Base-by-base conservation (phyloP, 2,329 filamentous ascomycete species). In the Aspergillus floridensis region DNA sequence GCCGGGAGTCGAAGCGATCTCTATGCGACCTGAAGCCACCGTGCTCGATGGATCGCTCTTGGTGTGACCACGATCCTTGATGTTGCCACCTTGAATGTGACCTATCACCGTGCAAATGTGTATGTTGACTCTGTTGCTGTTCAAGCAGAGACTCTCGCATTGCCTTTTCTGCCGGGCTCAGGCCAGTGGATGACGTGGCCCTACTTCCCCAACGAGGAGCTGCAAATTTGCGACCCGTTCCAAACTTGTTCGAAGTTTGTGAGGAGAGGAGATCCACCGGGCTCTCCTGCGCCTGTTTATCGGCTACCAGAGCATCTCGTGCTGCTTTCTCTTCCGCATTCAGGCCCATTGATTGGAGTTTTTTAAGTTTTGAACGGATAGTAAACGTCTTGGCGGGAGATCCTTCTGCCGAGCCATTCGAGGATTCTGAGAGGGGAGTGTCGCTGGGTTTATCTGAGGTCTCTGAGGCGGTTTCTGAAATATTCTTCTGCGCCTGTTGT, bases 101-200 rank as follows among this genome's bases (percentile, higher is more conserved):
- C 32, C 32, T 35, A 12, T 35, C 32, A 16, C 16, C 14, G 38
- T 44, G 38, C 2, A n/a, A 16, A 44, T 6, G 12, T 12, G 4
- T 12, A 35, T 35, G 32, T 12, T 16, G 32, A 35, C 14, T 12
- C 32, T 35, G 32, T 19, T 16, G 14, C 16, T 44, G 14, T 7
- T 44, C 38, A 6, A 44, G 38, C 31, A 75, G 56, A 10, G 67
- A 59, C 51, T 72, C 66, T 22, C 74, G 72, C 32, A 71, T 62
- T 19, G 72, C 65, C 50, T 69, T 65, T 56, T 76, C 73, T 48
- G 72, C 68, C 3, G 69, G 53, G 54, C 71, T 75, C 29, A 76
- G 61, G 14, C 64, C 66, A 2, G 65, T 56, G 7, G 68, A 63
- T 47, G 59, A 58, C 26, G 67, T n/a, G 44, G 58, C 49, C 19